A percentile compares a stretch with the other conserved stretches of the same genome.
These are phyloP conservation scores for Nicotiana paniculata DNA, from an alignment of 257 asterid species.

Conservation along the genomic window DNA sequence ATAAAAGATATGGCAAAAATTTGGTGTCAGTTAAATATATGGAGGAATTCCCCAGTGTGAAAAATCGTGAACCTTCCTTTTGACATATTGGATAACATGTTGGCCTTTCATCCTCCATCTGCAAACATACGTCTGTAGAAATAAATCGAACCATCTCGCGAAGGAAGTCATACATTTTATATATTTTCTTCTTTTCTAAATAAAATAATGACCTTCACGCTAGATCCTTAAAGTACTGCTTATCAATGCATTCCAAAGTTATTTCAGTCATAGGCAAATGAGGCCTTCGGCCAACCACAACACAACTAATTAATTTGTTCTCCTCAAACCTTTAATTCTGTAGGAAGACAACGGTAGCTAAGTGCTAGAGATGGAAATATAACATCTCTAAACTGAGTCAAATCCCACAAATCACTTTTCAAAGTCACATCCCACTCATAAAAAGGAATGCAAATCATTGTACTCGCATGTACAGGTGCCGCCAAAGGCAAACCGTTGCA, in stretches of 20 bases:
- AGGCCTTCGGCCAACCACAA: conserved; percentile 21
- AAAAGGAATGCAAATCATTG: neutral
- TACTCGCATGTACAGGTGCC: neutral
- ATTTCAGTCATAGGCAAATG: neutral
- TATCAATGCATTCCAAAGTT: conserved; percentile 8
- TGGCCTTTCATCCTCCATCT: neutral
- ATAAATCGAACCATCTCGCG: conserved; percentile 15
- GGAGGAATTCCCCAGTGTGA: too few relatives aligned
- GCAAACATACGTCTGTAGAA: neutral
- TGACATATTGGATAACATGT: too few relatives aligned
- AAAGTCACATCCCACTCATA: conserved; percentile 5
- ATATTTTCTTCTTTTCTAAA: neutral
- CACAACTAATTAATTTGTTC: neutral
- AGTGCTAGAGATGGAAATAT: neutral
- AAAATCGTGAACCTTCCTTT: too few relatives aligned
- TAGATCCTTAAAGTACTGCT: conserved; percentile 8
- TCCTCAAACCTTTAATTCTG: conserved; percentile 9
- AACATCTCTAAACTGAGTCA: neutral
- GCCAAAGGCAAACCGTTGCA: conserved; percentile 9
- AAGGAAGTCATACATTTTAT: conserved; percentile 14
- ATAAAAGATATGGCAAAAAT: too few relatives aligned
- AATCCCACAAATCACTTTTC: conserved; percentile 17
- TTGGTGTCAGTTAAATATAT: too few relatives aligned
- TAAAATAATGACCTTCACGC: conserved; percentile 12
- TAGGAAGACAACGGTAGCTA: conserved; percentile 16